Evolutionary conservation across 1,284 basidiomycete species (phyloP), one percentile per base, ranked within the genome.

Genomic region (Pascua guehoae): DNA sequence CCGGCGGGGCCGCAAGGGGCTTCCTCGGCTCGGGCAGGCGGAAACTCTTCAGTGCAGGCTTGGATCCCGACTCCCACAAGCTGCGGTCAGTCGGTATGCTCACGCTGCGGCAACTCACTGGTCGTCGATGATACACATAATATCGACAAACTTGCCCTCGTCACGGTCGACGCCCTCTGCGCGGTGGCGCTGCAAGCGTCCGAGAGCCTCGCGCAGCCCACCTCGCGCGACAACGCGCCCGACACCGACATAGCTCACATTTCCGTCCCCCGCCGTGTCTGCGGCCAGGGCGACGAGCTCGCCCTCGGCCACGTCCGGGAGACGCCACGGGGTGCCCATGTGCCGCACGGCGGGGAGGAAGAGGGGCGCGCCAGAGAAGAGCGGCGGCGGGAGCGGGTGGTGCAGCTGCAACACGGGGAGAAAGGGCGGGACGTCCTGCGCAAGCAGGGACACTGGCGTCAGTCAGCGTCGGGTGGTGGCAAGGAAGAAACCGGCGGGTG

Each of bases 351-450:
- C 75, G 0, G 72, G 69, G 14, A 76, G 65, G 65, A 77, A 77
- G 8, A 77, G 63, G 0, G 75, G 72, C 40, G 84, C 56, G 85
- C 89, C 51, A 77, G 74, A 52, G 80, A 75, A 50, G 4, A 77
- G 62, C 3, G 74, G 74, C 14, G 74, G 71, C 16, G 75, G 74
- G 12, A 75, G 61, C 1, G 74, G 73, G 41, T 69, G 50, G 47
- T 75, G 72, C 14, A 77, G 57, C 48, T 74, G 70, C 38, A 77
- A 53, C 4, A 71, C 57, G 1, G 74, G 72, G 7, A 32, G 24
- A 7, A 69, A 60, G 7, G 54, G 48, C 8, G 70, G 67, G 5
- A 71, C 57, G 14, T 15, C 32, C 15, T 32, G 18, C 1, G 71
- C 64, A 11, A 75, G 64, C 4, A 68, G 56, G 44, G 58, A 69